Evolutionary conservation across 1,139 yeast species (phyloP).

Genomic region (Hyphopichia burtonii): DNA sequence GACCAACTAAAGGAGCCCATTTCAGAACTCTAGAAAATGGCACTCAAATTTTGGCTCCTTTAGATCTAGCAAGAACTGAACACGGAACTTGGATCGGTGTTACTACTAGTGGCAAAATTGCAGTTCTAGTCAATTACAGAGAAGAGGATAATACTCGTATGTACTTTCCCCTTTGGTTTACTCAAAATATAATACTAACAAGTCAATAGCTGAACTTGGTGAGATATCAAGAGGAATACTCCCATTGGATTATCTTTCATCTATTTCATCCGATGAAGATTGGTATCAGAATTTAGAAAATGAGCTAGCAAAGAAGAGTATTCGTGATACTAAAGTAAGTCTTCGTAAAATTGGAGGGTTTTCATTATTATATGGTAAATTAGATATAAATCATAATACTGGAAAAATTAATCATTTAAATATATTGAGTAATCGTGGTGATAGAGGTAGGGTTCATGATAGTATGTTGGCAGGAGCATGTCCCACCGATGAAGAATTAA

Average conservation of each 20-base stretch:
- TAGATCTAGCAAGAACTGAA: conserved; percentile 69
- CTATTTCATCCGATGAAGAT: conserved; percentile 34
- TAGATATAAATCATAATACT: conserved; percentile 23
- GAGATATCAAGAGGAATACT: conserved; percentile 70
- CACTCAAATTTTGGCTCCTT: conserved; percentile 58
- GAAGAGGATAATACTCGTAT: conserved; percentile 30
- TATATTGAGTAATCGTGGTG: conserved; percentile 54
- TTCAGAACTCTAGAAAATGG: conserved; percentile 37
- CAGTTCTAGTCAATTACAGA: conserved; percentile 75
- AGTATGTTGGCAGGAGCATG: conserved; percentile 2
- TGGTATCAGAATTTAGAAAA: conserved; percentile 45
- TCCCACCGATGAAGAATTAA: conserved; percentile 9
- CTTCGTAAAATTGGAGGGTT: conserved; percentile 76
- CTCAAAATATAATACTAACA: conserved; percentile 9
- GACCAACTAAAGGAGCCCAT: conserved; percentile 71
- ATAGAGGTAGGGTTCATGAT: conserved; percentile 30
- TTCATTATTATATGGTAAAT: conserved; percentile 69
- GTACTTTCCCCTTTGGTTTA: conserved; percentile 12
- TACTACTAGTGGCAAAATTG: conserved; percentile 58
- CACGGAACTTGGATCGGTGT: conserved; percentile 95
- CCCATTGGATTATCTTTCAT: conserved; percentile 56
- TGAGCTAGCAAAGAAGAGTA: conserved; percentile 21
- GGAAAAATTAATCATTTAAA: conserved; percentile 36
- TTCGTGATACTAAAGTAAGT: conserved; percentile 16
- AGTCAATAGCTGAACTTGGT: conserved; percentile 24